Conservation (phyloP, 140 eudicot genomes). For the Ambrosia hybrid region DNA sequence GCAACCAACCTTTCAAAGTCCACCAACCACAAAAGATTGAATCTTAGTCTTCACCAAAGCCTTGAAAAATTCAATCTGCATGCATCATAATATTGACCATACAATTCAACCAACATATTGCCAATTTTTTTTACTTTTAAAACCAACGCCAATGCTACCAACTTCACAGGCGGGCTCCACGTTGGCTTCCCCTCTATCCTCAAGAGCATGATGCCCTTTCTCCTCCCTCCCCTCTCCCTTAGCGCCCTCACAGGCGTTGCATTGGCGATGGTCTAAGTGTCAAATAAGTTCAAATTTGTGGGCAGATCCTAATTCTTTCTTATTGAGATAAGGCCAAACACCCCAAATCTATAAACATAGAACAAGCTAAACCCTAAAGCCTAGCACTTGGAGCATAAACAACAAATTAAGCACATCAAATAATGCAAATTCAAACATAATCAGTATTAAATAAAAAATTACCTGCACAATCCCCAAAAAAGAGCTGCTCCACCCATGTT, state of each 20-base stretch:
- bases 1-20: conserved; percentile 29
- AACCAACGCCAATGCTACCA: too few relatives aligned
- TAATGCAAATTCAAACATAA: not conserved
- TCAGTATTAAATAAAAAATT: not conserved
- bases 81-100: not conserved
- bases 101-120: conserved; percentile 19
- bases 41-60: not conserved
- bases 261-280: too few relatives aligned
- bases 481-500: conserved; percentile 86
- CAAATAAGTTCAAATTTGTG: not conserved
- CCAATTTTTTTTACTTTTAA: not conserved
- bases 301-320: conserved; percentile 5
- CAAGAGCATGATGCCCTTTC: too few relatives aligned
- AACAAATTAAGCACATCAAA: not conserved
- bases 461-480: conserved; percentile 98
- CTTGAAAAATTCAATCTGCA: not conserved
- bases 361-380: not conserved
- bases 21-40: conserved; percentile 36
- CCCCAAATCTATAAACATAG: conserved; percentile 1
- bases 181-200: too few relatives aligned
- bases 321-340: conserved; percentile 10
- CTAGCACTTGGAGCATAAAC: not conserved
- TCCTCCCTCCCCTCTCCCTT: too few relatives aligned
- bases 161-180: too few relatives aligned
- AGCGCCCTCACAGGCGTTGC: too few relatives aligned